Evolutionary conservation across 106 monocot species (phyloP).

Genomic region (Dioscorea zingiberensis): DNA sequence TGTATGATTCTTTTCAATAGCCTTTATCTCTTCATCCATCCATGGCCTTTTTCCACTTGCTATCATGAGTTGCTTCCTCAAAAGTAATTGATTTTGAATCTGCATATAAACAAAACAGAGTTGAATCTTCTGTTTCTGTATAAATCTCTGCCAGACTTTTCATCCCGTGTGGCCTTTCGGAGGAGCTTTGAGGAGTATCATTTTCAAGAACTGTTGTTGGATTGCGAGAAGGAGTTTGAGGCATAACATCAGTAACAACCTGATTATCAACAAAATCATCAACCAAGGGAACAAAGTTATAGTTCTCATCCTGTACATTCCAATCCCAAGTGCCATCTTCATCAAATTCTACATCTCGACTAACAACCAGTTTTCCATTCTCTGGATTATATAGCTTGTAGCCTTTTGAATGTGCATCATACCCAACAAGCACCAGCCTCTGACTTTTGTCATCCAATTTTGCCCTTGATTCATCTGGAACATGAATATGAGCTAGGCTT

Average conservation of each 20-base stretch:
- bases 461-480: not conserved
- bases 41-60: not conserved
- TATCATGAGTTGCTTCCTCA: not conserved
- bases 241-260: too few relatives aligned
- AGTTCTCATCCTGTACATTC: not conserved
- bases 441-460: slow-evolving; percentile 3
- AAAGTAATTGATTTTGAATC: not conserved
- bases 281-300: too few relatives aligned
- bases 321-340: not conserved
- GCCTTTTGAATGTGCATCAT: not conserved
- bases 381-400: not conserved
- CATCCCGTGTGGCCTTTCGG: too few relatives aligned
- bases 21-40: slow-evolving; percentile 3
- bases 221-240: too few relatives aligned
- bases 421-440: not conserved
- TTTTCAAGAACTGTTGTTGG: too few relatives aligned
- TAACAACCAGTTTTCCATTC: not conserved
- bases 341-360: slow-evolving; percentile 2
- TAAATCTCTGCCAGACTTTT: not conserved
- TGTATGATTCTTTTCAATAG: not conserved
- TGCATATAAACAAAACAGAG: too few relatives aligned
- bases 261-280: too few relatives aligned
- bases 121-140: not conserved
- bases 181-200: not conserved
- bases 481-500: not conserved